Evolutionary conservation across 768 basidiomycete genomes (phyloP).

Genomic region (Russula sp.): DNA sequence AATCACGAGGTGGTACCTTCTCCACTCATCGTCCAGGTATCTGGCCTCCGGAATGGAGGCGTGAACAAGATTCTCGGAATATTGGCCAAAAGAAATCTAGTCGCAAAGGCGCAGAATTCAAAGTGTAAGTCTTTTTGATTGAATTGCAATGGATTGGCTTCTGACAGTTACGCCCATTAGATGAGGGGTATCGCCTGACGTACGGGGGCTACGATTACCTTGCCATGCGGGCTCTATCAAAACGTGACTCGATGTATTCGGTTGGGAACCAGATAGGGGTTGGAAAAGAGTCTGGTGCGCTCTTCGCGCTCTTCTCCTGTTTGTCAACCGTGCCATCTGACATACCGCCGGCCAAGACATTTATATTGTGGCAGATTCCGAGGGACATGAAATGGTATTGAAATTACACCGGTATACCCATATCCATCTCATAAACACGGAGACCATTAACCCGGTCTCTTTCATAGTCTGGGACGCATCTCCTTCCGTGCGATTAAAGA

Average conservation of each 20-base stretch:
- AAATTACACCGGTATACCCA: conserved; percentile 82
- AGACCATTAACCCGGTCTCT: conserved; percentile 1
- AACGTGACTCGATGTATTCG: conserved; percentile 81
- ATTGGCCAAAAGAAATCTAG: conserved; percentile 87
- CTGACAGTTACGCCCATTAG: conserved; percentile 42
- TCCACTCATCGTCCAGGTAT: conserved; percentile 84
- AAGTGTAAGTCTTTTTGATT: conserved; percentile 76
- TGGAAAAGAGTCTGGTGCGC: conserved; percentile 91
- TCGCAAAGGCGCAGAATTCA: conserved; percentile 85
- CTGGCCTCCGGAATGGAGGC: conserved; percentile 87
- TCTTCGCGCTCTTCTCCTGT: conserved; percentile 29
- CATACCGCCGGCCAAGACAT: conserved; percentile 56
- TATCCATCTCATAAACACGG: neutral
- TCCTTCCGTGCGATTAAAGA: conserved; percentile 96
- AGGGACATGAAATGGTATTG: conserved; percentile 83
- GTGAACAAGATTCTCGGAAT: conserved; percentile 90
- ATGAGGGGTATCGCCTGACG: conserved; percentile 95
- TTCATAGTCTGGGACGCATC: conserved; percentile 82
- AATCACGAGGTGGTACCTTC: conserved; percentile 97
- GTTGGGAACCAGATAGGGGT: conserved; percentile 98
- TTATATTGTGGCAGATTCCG: conserved; percentile 82
- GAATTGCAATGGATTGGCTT: neutral
- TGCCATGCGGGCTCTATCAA: conserved; percentile 89
- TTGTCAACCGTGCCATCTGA: neutral
- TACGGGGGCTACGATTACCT: conserved; percentile 99